These are phyloP conservation scores for Hexamita inflata DNA, from an alignment of 208 protist genomes.

Conservation along the genomic window DNA sequence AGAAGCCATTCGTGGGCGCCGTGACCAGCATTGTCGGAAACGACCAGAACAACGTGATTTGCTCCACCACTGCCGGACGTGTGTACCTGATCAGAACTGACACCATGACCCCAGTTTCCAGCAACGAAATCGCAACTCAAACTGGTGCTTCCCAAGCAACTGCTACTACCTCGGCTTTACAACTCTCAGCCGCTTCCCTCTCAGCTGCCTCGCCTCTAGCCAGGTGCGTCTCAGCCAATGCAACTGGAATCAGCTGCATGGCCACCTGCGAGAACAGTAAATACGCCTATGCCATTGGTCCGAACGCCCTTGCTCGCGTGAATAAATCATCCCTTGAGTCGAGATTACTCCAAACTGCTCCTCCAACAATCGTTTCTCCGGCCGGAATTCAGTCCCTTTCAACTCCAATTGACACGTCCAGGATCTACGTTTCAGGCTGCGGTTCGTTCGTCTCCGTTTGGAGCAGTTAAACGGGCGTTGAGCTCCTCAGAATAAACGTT, in stretches of 20 bases:
- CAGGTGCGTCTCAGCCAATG: not conserved
- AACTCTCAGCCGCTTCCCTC: not conserved
- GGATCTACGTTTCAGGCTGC: not conserved
- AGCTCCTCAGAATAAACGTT: not conserved
- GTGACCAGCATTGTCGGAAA: conserved; percentile 1
- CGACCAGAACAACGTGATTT: not conserved
- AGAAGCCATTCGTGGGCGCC: conserved; percentile 20
- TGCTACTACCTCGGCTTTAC: not conserved
- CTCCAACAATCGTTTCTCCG: not conserved
- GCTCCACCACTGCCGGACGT: not conserved
- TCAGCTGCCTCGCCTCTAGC: not conserved
- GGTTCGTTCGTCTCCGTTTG: not conserved
- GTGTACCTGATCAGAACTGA: conserved; percentile 16
- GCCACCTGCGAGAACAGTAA: not conserved
- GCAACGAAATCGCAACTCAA: not conserved
- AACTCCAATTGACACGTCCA: not conserved
- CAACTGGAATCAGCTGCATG: not conserved
- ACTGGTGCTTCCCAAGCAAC: not conserved
- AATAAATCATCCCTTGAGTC: conserved; percentile 12
- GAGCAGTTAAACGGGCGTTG: not conserved
- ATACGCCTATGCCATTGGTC: conserved; percentile 1
- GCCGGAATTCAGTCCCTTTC: not conserved
- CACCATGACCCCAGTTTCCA: conserved; percentile 5
- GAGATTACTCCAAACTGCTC: conserved; percentile 15
- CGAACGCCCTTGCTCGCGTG: not conserved